Percentiles rank a stretch among this genome's conserved stretches.
Evolutionary conservation across 2,329 filamentous ascomycete genomes (phyloP).

Genomic region (Calonectria leucothoes): DNA sequence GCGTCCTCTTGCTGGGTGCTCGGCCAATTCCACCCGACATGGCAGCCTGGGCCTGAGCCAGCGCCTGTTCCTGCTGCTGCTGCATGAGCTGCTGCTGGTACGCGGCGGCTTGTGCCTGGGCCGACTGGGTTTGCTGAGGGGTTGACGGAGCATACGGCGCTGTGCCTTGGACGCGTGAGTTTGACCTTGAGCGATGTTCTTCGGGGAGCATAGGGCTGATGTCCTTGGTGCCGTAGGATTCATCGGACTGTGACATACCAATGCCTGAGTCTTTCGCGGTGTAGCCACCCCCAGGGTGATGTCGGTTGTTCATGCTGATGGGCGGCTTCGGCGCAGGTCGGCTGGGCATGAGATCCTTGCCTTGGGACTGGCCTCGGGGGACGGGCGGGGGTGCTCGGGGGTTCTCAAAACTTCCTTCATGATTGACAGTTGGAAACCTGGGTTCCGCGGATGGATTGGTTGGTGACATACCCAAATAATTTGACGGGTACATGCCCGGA

Average conservation of each 20-base stretch:
- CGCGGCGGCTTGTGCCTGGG: slow-evolving; percentile 55
- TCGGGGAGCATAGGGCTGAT: slow-evolving; percentile 71
- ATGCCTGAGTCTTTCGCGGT: slow-evolving; percentile 72
- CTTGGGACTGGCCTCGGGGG: slow-evolving; percentile 65
- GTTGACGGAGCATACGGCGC: slow-evolving; percentile 62
- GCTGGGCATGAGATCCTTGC: slow-evolving; percentile 76
- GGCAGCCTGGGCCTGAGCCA: slow-evolving; percentile 82
- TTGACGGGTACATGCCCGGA: slow-evolving; percentile 65
- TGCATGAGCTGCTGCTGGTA: slow-evolving; percentile 76
- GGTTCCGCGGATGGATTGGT: slow-evolving; percentile 86
- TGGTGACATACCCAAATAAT: slow-evolving; percentile 68
- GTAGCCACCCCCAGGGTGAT: slow-evolving; percentile 63
- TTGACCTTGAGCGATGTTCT: slow-evolving; percentile 76
- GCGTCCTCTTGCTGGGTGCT: slow-evolving; percentile 78
- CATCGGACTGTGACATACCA: slow-evolving; percentile 70
- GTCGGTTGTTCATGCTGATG: slow-evolving; percentile 67
- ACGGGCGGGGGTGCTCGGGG: slow-evolving; percentile 93
- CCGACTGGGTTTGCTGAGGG: slow-evolving; percentile 45
- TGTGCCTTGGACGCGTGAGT: slow-evolving; percentile 70
- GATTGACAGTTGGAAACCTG: slow-evolving; percentile 84
- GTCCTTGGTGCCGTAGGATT: slow-evolving; percentile 66
- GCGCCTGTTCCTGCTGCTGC: slow-evolving; percentile 88
- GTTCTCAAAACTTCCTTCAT: slow-evolving; percentile 97
- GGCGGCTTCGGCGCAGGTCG: slow-evolving; percentile 92
- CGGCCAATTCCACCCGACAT: slow-evolving; percentile 78